Percentiles rank a stretch among this genome's conserved stretches.
Conservation (phyloP, 1,284 basidiomycete species). For the Ganoderma lucidum region DNA sequence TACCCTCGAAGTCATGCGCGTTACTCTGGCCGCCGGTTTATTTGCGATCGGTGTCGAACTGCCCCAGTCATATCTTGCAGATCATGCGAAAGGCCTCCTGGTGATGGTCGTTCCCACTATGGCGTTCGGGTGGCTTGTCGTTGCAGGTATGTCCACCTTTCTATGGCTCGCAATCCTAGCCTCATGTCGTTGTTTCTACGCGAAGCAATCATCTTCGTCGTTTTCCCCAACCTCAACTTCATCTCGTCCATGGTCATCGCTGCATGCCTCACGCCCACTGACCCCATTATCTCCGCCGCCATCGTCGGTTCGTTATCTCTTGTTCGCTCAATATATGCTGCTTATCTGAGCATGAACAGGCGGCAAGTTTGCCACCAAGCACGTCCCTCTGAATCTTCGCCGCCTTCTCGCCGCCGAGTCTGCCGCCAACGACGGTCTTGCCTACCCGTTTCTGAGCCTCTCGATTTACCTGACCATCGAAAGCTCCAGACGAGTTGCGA, state of each 20-base stretch:
- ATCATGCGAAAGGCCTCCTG: conserved; percentile 66
- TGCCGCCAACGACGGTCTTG: conserved; percentile 87
- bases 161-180: background rate
- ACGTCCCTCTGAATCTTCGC: conserved; percentile 88
- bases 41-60: conserved; percentile 82
- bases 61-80: conserved; percentile 70
- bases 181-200: background rate
- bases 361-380: conserved; percentile 88
- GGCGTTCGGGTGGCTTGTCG: conserved; percentile 81
- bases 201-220: conserved; percentile 53
- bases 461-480: conserved; percentile 89
- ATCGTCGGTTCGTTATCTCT: conserved; percentile 55
- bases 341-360: conserved; percentile 53
- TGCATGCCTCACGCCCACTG: conserved; percentile 93
- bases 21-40: conserved; percentile 76
- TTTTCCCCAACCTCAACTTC: conserved; percentile 77
- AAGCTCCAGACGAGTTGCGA: conserved; percentile 65
- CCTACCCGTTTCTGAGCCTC: conserved; percentile 92
- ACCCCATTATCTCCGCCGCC: conserved; percentile 81
- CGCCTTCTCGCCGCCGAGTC: conserved; percentile 90
- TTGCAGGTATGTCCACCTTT: conserved; percentile 55
- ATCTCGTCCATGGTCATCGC: conserved; percentile 87
- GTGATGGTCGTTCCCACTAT: conserved; percentile 80
- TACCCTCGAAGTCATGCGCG: conserved; percentile 81
- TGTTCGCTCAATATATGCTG: background rate